A percentile compares a stretch with the other conserved stretches of the same genome.
These are phyloP conservation scores for Gossypium armourianum DNA, from an alignment of 441 rosid species.

Conservation along the genomic window DNA sequence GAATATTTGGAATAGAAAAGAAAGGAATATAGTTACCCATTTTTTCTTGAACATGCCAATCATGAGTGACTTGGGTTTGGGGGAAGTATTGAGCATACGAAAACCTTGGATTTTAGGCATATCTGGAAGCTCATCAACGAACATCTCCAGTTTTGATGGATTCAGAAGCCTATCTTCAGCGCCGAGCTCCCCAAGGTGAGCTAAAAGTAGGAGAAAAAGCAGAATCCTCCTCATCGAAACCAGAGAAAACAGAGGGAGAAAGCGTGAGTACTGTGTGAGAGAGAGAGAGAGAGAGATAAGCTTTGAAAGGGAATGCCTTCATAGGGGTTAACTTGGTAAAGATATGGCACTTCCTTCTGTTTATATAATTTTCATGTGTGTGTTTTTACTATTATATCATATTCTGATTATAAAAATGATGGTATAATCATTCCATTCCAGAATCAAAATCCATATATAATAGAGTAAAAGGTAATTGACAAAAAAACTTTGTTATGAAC, in stretches of 20 bases:
- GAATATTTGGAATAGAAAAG: background rate
- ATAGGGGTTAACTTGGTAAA: background rate
- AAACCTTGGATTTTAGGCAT: conserved; percentile 59
- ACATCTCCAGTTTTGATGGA: conserved; percentile 43
- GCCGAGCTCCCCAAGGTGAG: background rate
- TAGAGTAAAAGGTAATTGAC: background rate
- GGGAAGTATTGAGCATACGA: conserved; percentile 28
- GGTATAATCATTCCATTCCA: no score
- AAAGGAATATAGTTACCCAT: conserved; percentile 40
- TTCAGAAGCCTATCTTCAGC: conserved; percentile 26
- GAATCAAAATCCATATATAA: no score
- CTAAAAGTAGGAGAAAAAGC: background rate
- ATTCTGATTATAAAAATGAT: background rate
- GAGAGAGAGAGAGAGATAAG: background rate
- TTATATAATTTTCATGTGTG: background rate
- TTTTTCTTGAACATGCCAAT: conserved; percentile 70
- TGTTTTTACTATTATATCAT: no score
- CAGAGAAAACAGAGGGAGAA: background rate
- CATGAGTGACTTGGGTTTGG: conserved; percentile 34
- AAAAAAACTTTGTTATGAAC: background rate
- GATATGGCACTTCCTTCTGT: background rate
- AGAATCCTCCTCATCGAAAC: background rate
- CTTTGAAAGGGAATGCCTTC: background rate
- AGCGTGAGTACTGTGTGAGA: background rate
- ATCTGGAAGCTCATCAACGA: conserved; percentile 65